Percentiles rank a stretch among this genome's conserved stretches.
phyloP scores from a whole-genome alignment of 805 yeast species.

The Suhomyces xylopsoci region DNA sequence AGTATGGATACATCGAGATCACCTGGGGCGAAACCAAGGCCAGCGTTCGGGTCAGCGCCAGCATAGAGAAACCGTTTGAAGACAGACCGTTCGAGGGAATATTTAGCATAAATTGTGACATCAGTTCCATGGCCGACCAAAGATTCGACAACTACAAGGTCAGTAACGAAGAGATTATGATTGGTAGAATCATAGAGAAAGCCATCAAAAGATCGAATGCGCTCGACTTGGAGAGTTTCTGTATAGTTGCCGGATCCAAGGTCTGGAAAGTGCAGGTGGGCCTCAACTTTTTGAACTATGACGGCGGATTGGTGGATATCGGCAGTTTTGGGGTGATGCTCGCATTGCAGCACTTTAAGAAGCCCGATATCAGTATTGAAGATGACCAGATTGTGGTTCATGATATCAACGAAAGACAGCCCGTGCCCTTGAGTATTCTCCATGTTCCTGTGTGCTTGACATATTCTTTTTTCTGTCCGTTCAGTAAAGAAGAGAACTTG shows the following conservation, averaged over 20 bases:
- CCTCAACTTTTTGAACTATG: conserved; percentile 82
- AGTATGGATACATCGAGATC: conserved; percentile 80
- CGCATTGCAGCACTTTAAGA: conserved; percentile 75
- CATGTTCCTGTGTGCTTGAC: conserved; percentile 91
- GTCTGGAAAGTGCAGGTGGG: conserved; percentile 93
- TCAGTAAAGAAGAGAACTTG: conserved; percentile 60
- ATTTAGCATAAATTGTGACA: conserved; percentile 79
- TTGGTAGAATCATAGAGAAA: conserved; percentile 82
- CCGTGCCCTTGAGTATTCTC: conserved; percentile 77
- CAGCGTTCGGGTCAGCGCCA: conserved; percentile 70
- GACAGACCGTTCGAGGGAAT: conserved; percentile 94
- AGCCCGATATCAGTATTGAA: conserved; percentile 73
- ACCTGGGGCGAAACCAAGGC: conserved; percentile 70
- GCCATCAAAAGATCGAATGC: conserved; percentile 90
- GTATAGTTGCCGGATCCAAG: conserved; percentile 85
- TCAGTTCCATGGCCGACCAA: conserved; percentile 87
- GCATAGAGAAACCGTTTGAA: conserved; percentile 75
- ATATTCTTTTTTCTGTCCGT: conserved; percentile 78
- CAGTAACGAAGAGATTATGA: conserved; percentile 77
- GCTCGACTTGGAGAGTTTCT: conserved; percentile 82
- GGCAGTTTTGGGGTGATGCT: conserved; percentile 89
- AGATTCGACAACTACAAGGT: conserved; percentile 71
- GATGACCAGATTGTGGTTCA: conserved; percentile 64
- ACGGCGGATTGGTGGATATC: conserved; percentile 90
- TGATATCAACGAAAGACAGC: conserved; percentile 74